Base-by-base conservation (phyloP, 2,329 filamentous ascomycete species). In the Ascosphaera apis region DNA sequence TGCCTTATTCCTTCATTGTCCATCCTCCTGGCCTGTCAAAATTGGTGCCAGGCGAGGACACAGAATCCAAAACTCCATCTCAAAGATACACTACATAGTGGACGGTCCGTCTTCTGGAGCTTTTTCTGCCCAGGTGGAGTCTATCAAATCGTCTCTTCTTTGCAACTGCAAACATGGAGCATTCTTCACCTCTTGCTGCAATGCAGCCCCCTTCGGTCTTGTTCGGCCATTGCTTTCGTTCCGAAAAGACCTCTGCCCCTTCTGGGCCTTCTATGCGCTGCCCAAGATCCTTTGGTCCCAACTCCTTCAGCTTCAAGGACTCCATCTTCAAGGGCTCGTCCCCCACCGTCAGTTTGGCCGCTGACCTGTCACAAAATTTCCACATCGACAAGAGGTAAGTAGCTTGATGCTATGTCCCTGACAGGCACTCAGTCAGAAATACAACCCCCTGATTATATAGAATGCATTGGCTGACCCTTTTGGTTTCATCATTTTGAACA, bases 311-410 rank as follows among this genome's bases (percentile, higher is more conserved):
- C 57, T 80, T 91, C 53, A 73, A 76, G 45, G 71, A 75, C 47
- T 75, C 70, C 49, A 76, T 66, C 81, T 80, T 65, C 67, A 74
- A 55, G 45, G 63, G 66, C 42, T 91, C 84, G 15, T 98, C 88
- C 38, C 88, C 88, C 4, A 84, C 83, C 25, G 74, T 82, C 36
- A 91, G 81, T 50, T 63, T 98, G 46, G 86, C 84, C 31, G 84
- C 83, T 42, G 88, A 98, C 58, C 67, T 95, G 47, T 93, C 84
- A 39, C 83, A 92, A 53, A 98, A 95, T 62, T 91, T 95, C 54
- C 79, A 86, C 53, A 79, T 95, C 53, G 84, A 93, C 57, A 82
- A 77, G 51, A 93, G 84, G 86, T 93, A 64, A 46, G 67, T 51
- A 3, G 13, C 61, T 41, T 42, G 42, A 42, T 37, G 45, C n/a